Base-by-base conservation (phyloP, 192 early-diverging fungal species). In the Umbelopsis isabellina region DNA sequence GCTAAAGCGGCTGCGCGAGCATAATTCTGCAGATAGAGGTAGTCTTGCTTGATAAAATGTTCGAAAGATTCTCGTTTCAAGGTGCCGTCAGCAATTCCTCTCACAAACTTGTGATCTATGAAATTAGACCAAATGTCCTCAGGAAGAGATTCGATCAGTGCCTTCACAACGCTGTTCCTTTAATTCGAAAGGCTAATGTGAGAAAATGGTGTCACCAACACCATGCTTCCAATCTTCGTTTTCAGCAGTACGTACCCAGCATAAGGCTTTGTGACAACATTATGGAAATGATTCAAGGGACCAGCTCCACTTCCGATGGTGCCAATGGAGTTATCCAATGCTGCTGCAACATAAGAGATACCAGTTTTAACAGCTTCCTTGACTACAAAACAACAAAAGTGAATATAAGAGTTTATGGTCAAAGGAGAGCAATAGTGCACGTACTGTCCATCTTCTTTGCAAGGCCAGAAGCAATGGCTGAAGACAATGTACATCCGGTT, bases 1-100 rank as follows among this genome's bases (percentile, higher is more conserved):
- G 90, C 91, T 48, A 95, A 78, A 15, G 91, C 89, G 46, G 90
- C 84, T 8, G 84, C 87, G 4, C 93, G 83, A 1, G 94, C 94
- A 80, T 93, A 95, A 49, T 91, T 89, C 49, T 85, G 83, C 65
- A 94, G 70, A 76, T 90, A 94, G 37, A 92, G 75, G 68, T 94
- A 94, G 77, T 96, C 94, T 74, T 96, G 94, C 65, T 89, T 86
- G 23, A 96, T 87, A 66, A 89, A 96, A 75, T 93, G 83, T 21
- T 87, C 80, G 78, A 96, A 96, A 30, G 70, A 85, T 45, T 88
- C 83, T 11, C 72, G 73, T n/a, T 84, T 82, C 47, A 96, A 76
- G 0, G 91, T 89, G 18, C 92, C 94, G 66, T 91, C 87, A 2
- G 82, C 91, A n/a, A 94, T 84, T 1, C 85, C 81, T 20, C 69